Conservation (phyloP, 2,329 filamentous ascomycete species). For the Aspergillus tubingensis region DNA sequence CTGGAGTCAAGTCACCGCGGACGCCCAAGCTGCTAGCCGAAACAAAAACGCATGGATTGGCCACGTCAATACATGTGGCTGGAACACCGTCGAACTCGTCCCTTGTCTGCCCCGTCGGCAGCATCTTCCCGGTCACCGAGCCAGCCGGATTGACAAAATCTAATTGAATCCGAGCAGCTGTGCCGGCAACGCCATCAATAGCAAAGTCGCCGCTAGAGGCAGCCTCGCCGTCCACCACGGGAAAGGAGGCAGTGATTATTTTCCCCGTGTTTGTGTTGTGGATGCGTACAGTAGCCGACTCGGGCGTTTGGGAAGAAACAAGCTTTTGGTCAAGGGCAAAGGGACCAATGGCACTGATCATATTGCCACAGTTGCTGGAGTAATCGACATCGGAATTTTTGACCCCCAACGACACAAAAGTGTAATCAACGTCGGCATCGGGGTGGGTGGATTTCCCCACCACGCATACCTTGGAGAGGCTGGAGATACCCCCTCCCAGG, state of each 20-base stretch:
- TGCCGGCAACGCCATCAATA: conserved; percentile 66
- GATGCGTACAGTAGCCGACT: conserved; percentile 52
- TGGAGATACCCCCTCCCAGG: conserved; percentile 69
- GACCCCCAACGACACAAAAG: conserved; percentile 70
- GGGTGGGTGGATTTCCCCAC: conserved; percentile 54
- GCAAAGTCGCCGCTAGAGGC: conserved; percentile 56
- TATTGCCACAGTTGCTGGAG: conserved; percentile 75
- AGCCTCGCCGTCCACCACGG: conserved; percentile 52
- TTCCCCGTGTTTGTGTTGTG: conserved; percentile 73
- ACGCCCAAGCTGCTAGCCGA: conserved; percentile 54
- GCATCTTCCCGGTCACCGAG: conserved; percentile 62
- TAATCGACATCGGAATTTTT: conserved; percentile 63
- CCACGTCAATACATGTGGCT: conserved; percentile 63
- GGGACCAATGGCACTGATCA: conserved; percentile 68
- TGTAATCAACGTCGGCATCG: conserved; percentile 67
- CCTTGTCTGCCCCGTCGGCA: conserved; percentile 60
- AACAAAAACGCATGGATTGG: conserved; percentile 66
- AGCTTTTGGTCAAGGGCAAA: conserved; percentile 55
- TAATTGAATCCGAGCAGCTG: conserved; percentile 58
- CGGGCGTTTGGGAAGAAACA: background rate
- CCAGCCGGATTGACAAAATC: conserved; percentile 65
- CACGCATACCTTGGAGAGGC: conserved; percentile 70
- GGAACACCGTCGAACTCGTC: conserved; percentile 55
- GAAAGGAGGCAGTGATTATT: conserved; percentile 61
- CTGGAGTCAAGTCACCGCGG: conserved; percentile 50